Conservation (phyloP, 768 basidiomycete species). For the Trametopsis cervina region DNA sequence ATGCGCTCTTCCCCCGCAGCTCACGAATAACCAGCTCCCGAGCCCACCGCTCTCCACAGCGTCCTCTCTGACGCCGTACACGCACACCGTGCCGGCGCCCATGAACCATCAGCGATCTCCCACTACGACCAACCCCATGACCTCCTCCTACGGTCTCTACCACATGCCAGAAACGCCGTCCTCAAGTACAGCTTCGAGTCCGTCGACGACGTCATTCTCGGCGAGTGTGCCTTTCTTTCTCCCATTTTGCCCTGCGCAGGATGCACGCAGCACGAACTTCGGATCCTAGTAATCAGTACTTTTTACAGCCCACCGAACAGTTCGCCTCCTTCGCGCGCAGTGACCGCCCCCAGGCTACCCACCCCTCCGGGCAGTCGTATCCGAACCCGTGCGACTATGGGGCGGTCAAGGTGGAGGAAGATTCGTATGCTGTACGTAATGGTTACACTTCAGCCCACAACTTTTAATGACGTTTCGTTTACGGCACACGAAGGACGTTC, state of each 20-base stretch:
- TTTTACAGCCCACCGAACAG: conserved; percentile 31
- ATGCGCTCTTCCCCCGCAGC: background rate
- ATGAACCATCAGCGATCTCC: conserved; percentile 4
- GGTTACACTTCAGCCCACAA: background rate
- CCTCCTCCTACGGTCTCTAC: conserved; percentile 51
- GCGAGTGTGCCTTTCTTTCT: conserved; percentile 57
- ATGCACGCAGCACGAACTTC: conserved; percentile 29
- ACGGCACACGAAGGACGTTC: conserved; percentile 8
- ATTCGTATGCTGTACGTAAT: conserved; percentile 29
- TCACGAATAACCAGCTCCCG: conserved; percentile 13
- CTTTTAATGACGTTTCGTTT: conserved; percentile 1
- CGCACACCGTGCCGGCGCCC: conserved; percentile 4
- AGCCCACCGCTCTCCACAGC: conserved; percentile 19
- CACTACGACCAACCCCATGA: conserved; percentile 32
- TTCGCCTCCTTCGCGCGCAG: conserved; percentile 4
- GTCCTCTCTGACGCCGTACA: conserved; percentile 18
- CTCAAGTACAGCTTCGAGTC: conserved; percentile 67
- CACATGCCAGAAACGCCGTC: conserved; percentile 67
- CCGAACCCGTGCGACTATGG: conserved; percentile 19
- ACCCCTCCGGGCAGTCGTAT: background rate
- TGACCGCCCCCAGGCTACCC: background rate
- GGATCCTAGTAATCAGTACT: conserved; percentile 52
- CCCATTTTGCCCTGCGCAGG: conserved; percentile 22
- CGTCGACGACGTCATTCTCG: conserved; percentile 59
- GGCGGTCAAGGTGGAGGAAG: conserved; percentile 66